A percentile compares a stretch with the other conserved stretches of the same genome.
Evolutionary conservation across 73 alveolate genomes (phyloP).

Genomic region (Diophrys appendiculata): DNA sequence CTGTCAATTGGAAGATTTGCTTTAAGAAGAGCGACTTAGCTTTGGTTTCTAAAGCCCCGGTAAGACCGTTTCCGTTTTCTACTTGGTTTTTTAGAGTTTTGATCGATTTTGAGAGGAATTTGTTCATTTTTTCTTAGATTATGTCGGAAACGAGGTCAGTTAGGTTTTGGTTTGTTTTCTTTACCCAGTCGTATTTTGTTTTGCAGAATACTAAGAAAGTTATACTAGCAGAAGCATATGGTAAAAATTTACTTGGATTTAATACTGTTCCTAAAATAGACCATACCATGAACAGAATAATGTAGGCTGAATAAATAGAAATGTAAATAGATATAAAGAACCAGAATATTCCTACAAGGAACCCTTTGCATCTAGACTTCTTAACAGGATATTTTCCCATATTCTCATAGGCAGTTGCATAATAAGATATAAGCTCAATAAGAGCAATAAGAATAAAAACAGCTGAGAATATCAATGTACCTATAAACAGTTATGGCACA

Average conservation of each 20-base stretch:
- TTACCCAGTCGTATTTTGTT: neutral
- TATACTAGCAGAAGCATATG: constrained; percentile 9
- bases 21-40: neutral
- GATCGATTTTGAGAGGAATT: neutral
- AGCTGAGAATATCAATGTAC: neutral
- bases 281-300: constrained; percentile 22
- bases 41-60: neutral
- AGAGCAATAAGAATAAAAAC: neutral
- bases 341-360: constrained; percentile 9
- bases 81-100: neutral
- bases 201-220: neutral
- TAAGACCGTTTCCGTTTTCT: neutral
- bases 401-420: constrained; percentile 18
- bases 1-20: neutral
- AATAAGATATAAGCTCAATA: constrained; percentile 20
- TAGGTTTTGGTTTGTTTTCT: neutral
- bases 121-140: neutral
- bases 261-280: constrained; percentile 23
- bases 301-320: neutral
- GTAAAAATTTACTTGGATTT: constrained; percentile 13
- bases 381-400: constrained; percentile 18
- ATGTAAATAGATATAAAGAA: neutral
- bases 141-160: constrained; percentile 1
- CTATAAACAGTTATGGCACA: neutral
- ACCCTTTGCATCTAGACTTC: neutral